These are phyloP conservation scores for Coleophoma eucalyptorum DNA, from an alignment of 2,329 filamentous ascomycete genomes.

Conservation along the genomic window DNA sequence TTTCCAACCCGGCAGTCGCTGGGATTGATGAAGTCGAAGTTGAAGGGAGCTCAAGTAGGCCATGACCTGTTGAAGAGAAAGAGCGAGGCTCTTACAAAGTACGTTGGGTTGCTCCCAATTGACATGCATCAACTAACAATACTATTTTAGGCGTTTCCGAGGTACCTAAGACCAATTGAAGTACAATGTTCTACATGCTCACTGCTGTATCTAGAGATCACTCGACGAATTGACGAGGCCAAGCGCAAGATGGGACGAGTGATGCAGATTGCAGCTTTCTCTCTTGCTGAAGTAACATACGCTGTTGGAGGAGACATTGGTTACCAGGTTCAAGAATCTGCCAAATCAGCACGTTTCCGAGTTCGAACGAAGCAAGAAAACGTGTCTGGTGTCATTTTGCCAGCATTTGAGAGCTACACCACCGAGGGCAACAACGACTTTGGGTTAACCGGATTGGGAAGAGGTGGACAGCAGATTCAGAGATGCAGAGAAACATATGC, in stretches of 20 bases:
- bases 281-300: constrained; percentile 94
- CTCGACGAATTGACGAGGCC: constrained; percentile 93
- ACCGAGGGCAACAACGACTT: constrained; percentile 94
- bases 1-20: constrained; percentile 97
- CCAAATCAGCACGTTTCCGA: constrained; percentile 87
- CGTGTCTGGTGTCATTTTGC: constrained; percentile 92
- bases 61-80: constrained; percentile 96
- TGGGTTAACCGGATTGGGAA: constrained; percentile 89
- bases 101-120: constrained; percentile 28
- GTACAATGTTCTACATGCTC: no score
- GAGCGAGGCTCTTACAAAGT: constrained; percentile 98
- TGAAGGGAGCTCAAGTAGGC: constrained; percentile 88
- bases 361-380: constrained; percentile 97
- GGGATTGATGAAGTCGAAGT: constrained; percentile 95
- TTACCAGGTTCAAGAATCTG: constrained; percentile 96
- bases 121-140: constrained; percentile 20
- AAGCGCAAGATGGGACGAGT: constrained; percentile 99
- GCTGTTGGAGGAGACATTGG: constrained; percentile 93
- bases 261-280: constrained; percentile 99
- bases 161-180: constrained; percentile 44
- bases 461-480: constrained; percentile 96
- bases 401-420: constrained; percentile 87
- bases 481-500: constrained; percentile 94
- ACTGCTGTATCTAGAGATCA: constrained; percentile 69
- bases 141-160: constrained; percentile 70